These are phyloP conservation scores for Ophiosphaerella narmari DNA, from an alignment of 2,329 filamentous ascomycete genomes.

Conservation along the genomic window DNA sequence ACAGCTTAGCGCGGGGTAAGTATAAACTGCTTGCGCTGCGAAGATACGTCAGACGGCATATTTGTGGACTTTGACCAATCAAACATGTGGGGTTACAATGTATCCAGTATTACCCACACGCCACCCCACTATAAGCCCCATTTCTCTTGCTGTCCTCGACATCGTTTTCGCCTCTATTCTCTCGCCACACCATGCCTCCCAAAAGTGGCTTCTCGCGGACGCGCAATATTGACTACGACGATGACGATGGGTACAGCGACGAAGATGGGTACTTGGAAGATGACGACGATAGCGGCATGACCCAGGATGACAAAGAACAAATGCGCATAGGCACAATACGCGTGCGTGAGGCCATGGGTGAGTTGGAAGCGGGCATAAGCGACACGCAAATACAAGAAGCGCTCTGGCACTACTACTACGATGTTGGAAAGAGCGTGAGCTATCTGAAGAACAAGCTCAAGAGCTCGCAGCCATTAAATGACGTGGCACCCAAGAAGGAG, in stretches of 20 bases:
- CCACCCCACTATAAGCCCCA: too few species aligned
- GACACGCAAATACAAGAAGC: slow-evolving; percentile 83
- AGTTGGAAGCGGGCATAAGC: slow-evolving; percentile 61
- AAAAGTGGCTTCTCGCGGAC: slow-evolving; percentile 50
- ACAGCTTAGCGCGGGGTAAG: too few species aligned
- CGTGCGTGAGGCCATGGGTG: slow-evolving; percentile 69
- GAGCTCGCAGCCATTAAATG: slow-evolving; percentile 26
- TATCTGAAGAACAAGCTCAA: slow-evolving; percentile 70
- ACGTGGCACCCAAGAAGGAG: slow-evolving; percentile 40
- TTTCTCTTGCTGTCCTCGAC: too few species aligned
- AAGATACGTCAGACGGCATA: too few species aligned
- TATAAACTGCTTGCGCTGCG: too few species aligned
- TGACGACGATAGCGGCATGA: slow-evolving; percentile 25
- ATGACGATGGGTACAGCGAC: slow-evolving; percentile 58
- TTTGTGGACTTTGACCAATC: too few species aligned
- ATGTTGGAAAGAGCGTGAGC: slow-evolving; percentile 80
- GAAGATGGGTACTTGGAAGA: slow-evolving; percentile 52
- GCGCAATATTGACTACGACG: slow-evolving; percentile 55
- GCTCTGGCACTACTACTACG: slow-evolving; percentile 95
- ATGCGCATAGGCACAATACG: slow-evolving; percentile 70
- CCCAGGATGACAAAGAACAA: slow-evolving; percentile 48
- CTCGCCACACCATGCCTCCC: slow-evolving; percentile 28
- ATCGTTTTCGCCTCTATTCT: background rate
- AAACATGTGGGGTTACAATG: too few species aligned
- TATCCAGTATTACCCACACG: too few species aligned